A percentile compares a stretch with the other conserved stretches of the same genome.
phyloP scores from a whole-genome alignment of 768 basidiomycete genomes.

The Tylopilus vinaceipallidus region DNA sequence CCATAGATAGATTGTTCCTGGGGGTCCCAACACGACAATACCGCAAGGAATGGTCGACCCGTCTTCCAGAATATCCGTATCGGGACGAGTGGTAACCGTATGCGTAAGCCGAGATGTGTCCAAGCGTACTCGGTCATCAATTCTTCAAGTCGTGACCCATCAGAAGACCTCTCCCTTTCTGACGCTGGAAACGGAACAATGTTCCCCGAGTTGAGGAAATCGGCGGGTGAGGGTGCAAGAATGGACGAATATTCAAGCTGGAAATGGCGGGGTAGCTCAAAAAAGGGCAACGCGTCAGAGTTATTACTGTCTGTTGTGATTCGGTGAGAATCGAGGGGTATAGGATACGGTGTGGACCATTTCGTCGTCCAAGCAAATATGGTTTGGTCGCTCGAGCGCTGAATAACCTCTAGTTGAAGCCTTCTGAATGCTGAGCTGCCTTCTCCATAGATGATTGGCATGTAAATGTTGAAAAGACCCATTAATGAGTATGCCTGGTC shows the following conservation, averaged over 20 bases:
- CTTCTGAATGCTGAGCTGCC: not conserved
- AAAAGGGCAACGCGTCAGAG: not conserved
- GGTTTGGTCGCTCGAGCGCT: not conserved
- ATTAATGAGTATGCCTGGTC: not conserved
- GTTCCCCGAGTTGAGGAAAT: not conserved
- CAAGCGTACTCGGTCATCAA: not conserved
- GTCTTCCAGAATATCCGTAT: not conserved
- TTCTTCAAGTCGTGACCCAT: not conserved
- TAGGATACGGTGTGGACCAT: not conserved
- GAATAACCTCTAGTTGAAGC: not conserved
- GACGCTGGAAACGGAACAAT: not conserved
- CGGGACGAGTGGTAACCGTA: not conserved
- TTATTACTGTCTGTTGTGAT: not conserved
- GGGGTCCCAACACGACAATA: not conserved
- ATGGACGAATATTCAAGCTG: not conserved
- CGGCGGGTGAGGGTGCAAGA: not conserved
- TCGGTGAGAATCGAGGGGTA: not conserved
- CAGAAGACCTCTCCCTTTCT: no score
- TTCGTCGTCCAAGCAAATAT: not conserved
- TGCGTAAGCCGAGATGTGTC: not conserved
- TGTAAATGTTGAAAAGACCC: not conserved
- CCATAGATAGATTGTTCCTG: not conserved
- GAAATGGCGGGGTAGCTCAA: not conserved
- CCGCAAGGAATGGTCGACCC: not conserved
- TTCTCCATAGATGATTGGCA: not conserved